Base-by-base conservation (phyloP, 768 basidiomycete species). In the Naematelia encephala region DNA sequence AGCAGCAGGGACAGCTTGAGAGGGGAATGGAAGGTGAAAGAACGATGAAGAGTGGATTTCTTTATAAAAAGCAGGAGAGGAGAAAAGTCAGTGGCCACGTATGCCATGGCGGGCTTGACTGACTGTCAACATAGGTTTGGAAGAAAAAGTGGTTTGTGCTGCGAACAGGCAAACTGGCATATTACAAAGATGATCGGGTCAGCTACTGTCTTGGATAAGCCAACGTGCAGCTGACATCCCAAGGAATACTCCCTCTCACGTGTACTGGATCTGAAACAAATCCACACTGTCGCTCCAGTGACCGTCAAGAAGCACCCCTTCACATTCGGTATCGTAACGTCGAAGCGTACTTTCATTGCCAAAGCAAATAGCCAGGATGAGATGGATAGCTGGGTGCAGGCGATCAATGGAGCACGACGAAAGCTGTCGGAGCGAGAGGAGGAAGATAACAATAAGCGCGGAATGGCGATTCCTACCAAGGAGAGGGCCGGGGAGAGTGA, bases 91-190 rank as follows among this genome's bases (percentile, higher is more conserved):
- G 83, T 77, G 13, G 30, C 28, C 51, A 49, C 61, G 46, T 44
- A 21, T 60, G 21, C 30, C 19, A 39, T 8, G 16, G 8, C 8
- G 16, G 34, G 8, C 22, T 55, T 23, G 42, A 16, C 59, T 62
- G 49, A 56, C 26, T 16, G 11, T 14, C 29, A 23, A 46, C 21
- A 48, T 72, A 94, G 92, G 91, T 89, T 1, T 99, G 96, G 96
- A 97, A 98, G 83, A 93, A 92, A 79, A 84, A 93, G 21, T 98
- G 94, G 94, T 98, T 98, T 68, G 96, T 99, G 1, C 80, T 99
- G 59, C 85, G 94, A 16, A 85, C 90, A 0, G 88, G 88, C 1
- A 91, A 96, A 77, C 80, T 99, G 51, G 91, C 91, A 2, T 97
- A 94, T 78, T 98, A 98, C 84, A 97, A 98, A 81, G 91, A 84